Percentiles rank a stretch among this genome's conserved stretches.
These are phyloP conservation scores for Aspergillus saccharolyticus DNA, from an alignment of 495 filamentous ascomycete species.

Conservation along the genomic window DNA sequence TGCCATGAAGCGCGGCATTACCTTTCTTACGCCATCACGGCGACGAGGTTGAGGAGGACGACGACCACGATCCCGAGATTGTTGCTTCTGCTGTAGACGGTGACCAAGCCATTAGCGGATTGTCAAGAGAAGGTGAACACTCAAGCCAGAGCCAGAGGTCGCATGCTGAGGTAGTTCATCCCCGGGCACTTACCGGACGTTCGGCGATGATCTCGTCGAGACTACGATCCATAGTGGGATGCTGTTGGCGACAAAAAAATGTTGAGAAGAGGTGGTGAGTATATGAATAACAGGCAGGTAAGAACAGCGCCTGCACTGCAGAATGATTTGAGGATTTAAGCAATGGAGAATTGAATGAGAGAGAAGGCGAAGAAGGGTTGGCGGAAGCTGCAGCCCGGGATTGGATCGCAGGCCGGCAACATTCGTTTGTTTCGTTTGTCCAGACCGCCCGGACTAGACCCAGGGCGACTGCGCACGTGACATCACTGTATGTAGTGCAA, in stretches of 20 bases:
- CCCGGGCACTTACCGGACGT: conserved; percentile 56
- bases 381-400: background rate
- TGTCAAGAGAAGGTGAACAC: background rate
- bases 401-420: conserved; percentile 1
- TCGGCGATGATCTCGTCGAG: conserved; percentile 83
- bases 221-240: conserved; percentile 66
- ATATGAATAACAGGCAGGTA: background rate
- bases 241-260: background rate
- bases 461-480: background rate
- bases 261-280: background rate
- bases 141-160: background rate
- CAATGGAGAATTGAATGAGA: conserved; percentile 9
- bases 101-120: conserved; percentile 11
- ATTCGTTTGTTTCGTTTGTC: background rate
- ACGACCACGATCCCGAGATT: conserved; percentile 39
- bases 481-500: background rate
- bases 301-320: background rate
- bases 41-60: conserved; percentile 59
- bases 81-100: conserved; percentile 26
- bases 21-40: conserved; percentile 81
- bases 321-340: background rate
- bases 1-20: conserved; percentile 22
- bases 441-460: background rate
- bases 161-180: background rate
- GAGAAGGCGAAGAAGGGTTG: conserved; percentile 1